These are phyloP conservation scores for Fusarium papillatum DNA, from an alignment of 2,329 filamentous ascomycete genomes.

Conservation along the genomic window DNA sequence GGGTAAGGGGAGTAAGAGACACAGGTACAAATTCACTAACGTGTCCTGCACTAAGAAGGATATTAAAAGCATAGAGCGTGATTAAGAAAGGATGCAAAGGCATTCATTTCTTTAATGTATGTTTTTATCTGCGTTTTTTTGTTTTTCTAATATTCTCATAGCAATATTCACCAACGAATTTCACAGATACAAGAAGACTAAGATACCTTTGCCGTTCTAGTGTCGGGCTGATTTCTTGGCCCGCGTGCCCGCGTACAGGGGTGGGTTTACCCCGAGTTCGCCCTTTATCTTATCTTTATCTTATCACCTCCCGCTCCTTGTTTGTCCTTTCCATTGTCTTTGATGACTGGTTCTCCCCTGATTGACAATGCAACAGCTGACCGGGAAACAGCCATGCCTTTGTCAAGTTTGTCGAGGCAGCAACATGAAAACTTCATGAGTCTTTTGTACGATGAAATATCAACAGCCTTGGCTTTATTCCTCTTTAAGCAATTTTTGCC, in stretches of 20 bases:
- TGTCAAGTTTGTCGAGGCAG: neutral
- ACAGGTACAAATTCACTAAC: neutral
- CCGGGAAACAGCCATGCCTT: neutral
- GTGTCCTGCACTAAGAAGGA: neutral
- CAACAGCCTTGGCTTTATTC: neutral
- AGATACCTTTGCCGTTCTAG: neutral
- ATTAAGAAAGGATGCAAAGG: neutral
- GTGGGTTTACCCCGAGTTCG: neutral
- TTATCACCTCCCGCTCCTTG: neutral
- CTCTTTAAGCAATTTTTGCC: neutral
- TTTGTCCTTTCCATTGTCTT: neutral
- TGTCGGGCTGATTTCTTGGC: neutral
- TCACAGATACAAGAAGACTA: neutral
- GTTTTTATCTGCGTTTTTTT: rapidly evolving
- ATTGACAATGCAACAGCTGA: neutral
- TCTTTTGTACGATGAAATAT: neutral
- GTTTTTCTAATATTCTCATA: neutral
- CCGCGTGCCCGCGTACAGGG: neutral
- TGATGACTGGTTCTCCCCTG: neutral
- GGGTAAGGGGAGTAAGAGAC: neutral
- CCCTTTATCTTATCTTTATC: neutral
- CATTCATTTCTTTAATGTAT: neutral
- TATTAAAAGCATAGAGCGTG: neutral
- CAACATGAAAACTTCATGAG: neutral
- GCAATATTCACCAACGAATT: neutral